Evolutionary conservation across 176 grass and related monocot species (phyloP).

Genomic region (Bolboschoenus planiculmis): DNA sequence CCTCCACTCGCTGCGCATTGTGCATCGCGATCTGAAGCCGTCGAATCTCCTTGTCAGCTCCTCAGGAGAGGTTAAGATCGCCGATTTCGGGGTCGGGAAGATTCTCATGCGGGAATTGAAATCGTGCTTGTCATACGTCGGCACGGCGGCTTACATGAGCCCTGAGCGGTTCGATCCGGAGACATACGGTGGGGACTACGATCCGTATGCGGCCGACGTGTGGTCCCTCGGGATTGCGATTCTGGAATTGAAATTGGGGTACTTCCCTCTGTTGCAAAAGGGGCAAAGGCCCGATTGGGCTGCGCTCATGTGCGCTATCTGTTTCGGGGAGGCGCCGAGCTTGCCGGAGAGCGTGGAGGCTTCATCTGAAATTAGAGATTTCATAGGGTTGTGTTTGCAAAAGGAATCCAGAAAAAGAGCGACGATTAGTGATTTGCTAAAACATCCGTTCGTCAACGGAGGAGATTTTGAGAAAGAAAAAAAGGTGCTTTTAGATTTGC

Average conservation of each 20-base stretch:
- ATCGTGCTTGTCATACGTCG: constrained; percentile 77
- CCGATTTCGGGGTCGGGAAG: constrained; percentile 76
- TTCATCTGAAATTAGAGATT: constrained; percentile 59
- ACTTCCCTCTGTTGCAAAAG: constrained; percentile 78
- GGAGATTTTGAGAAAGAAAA: constrained; percentile 35
- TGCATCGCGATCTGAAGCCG: constrained; percentile 85
- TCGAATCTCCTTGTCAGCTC: constrained; percentile 58
- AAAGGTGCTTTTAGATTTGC: constrained; percentile 20
- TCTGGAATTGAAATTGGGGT: constrained; percentile 66
- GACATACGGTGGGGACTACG: constrained; percentile 67
- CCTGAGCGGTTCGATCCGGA: constrained; percentile 79
- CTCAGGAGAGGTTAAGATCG: constrained; percentile 67
- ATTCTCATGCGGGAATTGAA: constrained; percentile 55
- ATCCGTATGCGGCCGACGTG: constrained; percentile 85
- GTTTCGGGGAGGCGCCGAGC: constrained; percentile 61
- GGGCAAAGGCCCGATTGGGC: constrained; percentile 81
- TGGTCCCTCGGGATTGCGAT: constrained; percentile 70
- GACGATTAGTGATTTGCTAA: constrained; percentile 56
- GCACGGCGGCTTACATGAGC: constrained; percentile 86
- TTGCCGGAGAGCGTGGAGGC: constrained; percentile 32
- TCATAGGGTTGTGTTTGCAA: constrained; percentile 73
- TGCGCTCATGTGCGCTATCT: constrained; percentile 85
- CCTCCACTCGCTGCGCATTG: constrained; percentile 57
- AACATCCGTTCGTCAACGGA: constrained; percentile 63
- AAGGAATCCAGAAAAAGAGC: constrained; percentile 62